Base-by-base conservation (phyloP, 2,329 filamentous ascomycete genomes). In the Ophiosphaerella korrae region DNA sequence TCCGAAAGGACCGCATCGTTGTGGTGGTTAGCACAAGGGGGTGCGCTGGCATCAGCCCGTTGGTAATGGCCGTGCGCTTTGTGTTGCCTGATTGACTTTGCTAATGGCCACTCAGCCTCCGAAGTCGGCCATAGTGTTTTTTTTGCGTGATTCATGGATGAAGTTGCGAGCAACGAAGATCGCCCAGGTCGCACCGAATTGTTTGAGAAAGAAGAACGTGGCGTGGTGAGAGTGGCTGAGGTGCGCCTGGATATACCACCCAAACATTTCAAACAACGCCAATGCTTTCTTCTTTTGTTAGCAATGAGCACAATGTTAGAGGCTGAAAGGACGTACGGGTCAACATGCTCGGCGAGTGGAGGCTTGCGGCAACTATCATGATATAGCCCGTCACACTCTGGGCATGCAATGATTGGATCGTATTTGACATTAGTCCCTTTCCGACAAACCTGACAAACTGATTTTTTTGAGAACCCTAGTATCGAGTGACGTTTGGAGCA, bases 291-390 rank as follows among this genome's bases (percentile, higher is more conserved):
- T n/a, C 14, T 16, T 11, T 21, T 24, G 35, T 62, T 26, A 62
- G 48, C 23, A n/a, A n/a, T 24, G 33, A 24, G 4, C n/a, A 13
- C 9, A n/a, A 14, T 1, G 18, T 24, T 14, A 21, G 6, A 21
- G 5, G 18, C n/a, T 21, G n/a, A 11, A 6, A 23, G 16, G 6
- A 38, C 57, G 48, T 53, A 64, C 60, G 42, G 24, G 31, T 60
- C 41, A 14, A 37, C 24, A 3, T 53, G 57, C 32, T 45, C 42
- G 13, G 26, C 21, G 6, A 58, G 52, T 8, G 50, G 16, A 34
- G 68, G 68, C 31, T 54, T 65, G 43, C 70, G 67, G 46, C 74
- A 76, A 14, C 64, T 62, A 33, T 66, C 61, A 52, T 77, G 75
- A 45, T 72, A 77, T 5, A 53, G 53, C 21, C 66, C 63, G 4